These are phyloP conservation scores for Microsporum canis DNA, from an alignment of 2,329 filamentous ascomycete species.

Conservation along the genomic window DNA sequence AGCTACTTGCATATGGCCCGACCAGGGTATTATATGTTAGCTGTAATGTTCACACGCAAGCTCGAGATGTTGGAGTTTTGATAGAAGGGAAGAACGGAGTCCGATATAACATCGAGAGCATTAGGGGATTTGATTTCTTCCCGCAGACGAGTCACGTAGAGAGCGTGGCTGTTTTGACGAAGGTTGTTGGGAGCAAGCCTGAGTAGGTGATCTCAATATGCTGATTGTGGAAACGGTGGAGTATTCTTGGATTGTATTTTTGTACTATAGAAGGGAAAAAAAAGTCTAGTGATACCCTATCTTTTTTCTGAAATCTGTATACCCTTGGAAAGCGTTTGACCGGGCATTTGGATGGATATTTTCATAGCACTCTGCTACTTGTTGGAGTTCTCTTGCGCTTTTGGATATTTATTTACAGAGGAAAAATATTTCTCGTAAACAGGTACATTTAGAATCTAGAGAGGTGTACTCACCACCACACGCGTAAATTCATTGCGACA, in stretches of 20 bases:
- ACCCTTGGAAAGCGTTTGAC: neutral
- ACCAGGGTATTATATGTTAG: constrained; percentile 82
- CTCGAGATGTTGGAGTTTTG: constrained; percentile 77
- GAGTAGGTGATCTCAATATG: neutral
- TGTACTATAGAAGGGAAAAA: neutral
- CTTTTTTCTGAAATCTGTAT: neutral
- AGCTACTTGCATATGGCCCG: constrained; percentile 68
- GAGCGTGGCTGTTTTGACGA: constrained; percentile 49
- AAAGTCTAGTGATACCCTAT: constrained; percentile 1
- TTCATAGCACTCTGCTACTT: neutral
- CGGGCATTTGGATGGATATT: neutral
- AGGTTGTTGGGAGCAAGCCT: constrained; percentile 16
- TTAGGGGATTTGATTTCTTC: constrained; percentile 94
- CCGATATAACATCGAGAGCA: constrained; percentile 75
- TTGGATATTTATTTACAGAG: neutral
- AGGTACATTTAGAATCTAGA: neutral
- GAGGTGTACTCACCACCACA: neutral
- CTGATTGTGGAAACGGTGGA: neutral
- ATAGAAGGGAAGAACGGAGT: constrained; percentile 51
- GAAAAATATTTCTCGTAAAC: neutral
- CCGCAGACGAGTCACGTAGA: constrained; percentile 68
- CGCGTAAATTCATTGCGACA: neutral
- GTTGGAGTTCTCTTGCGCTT: neutral
- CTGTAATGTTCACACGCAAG: constrained; percentile 97
- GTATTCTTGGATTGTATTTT: neutral